Base-by-base conservation (phyloP, 1,139 yeast genomes). In the Debaryomyces robertsiae region DNA sequence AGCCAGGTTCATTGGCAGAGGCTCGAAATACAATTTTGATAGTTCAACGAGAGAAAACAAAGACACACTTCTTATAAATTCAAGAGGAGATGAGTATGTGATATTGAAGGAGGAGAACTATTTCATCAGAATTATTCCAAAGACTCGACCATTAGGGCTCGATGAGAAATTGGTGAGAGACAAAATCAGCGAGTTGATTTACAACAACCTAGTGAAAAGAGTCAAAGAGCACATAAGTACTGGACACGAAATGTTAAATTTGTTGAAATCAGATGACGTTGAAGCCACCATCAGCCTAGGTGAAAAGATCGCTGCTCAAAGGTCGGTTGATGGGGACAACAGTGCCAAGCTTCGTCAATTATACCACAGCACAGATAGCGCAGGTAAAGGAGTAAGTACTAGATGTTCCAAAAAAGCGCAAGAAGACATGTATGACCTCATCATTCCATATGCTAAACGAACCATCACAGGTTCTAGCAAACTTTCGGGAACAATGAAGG, bases 1-100 rank as follows among this genome's bases (percentile, higher is more conserved):
- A 30, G 71, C 72, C 3, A 58, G 75, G 47, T 65, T 72, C 36
- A 66, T 73, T 40, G 77, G 77, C 35, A 60, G 67, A 39, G 68
- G 69, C 9, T 58, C 61, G 7, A 58, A 40, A 27, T 67, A 63
- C 47, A 48, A 53, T 11, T 59, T 53, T 25, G 54, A 53, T 23
- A 46, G 46, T 6, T 42, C 48, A 9, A 42, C 50, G 2, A 47
- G 50, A 40, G 50, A 52, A 14, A 44, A 42, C 9, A 42, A 41
- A 10, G 52, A 57, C 33, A 61, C 67, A 6, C 58, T 54, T 35
- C 60, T 69, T 47, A 58, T 68, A 36, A 69, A 69, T 48, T 53
- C 64, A 29, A 49, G 47, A 18, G 75, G 75, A 49, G 75, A 70
- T 46, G 77, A 72, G 50, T 70, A 61, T 49, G 63, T 69, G 24